These are phyloP conservation scores for Cryptococcus deneoformans DNA, from an alignment of 1,284 basidiomycete species.

Conservation along the genomic window DNA sequence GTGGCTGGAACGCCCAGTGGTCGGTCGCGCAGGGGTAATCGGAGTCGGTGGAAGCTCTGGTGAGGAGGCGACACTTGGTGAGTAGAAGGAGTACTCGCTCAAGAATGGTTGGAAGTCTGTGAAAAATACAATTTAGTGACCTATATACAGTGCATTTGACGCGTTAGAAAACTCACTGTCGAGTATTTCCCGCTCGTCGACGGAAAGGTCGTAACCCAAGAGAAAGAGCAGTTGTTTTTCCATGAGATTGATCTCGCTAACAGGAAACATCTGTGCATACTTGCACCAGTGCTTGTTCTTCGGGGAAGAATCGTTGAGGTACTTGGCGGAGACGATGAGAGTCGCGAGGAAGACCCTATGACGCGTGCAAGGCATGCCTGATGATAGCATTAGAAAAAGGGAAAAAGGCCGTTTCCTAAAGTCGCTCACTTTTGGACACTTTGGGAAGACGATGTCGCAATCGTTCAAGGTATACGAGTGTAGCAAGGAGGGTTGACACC, in stretches of 20 bases:
- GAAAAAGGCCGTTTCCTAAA: background rate
- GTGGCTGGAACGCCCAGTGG: constrained; percentile 5
- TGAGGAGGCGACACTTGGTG: constrained; percentile 24
- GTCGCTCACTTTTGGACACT: constrained; percentile 72
- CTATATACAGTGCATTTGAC: background rate
- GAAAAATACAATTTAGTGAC: background rate
- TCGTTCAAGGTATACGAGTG: constrained; percentile 89
- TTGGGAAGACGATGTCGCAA: constrained; percentile 75
- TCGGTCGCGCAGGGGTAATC: constrained; percentile 29
- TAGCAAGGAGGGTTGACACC: constrained; percentile 85
- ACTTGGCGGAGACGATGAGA: constrained; percentile 94
- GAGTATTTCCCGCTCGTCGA: constrained; percentile 73
- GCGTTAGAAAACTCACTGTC: constrained; percentile 17
- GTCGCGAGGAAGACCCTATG: constrained; percentile 95
- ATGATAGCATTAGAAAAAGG: constrained; percentile 9
- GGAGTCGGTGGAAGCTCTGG: constrained; percentile 32
- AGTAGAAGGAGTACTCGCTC: constrained; percentile 38
- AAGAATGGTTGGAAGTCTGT: constrained; percentile 23
- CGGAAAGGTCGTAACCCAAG: constrained; percentile 83
- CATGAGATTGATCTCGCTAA: constrained; percentile 81
- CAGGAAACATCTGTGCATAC: constrained; percentile 68
- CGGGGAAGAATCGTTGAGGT: constrained; percentile 92
- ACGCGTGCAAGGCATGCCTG: constrained; percentile 69
- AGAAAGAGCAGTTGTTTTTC: constrained; percentile 89
- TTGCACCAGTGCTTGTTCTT: constrained; percentile 90